Evolutionary conservation across 805 yeast genomes (phyloP).

Genomic region (Dipodascopsis uninucleata): DNA sequence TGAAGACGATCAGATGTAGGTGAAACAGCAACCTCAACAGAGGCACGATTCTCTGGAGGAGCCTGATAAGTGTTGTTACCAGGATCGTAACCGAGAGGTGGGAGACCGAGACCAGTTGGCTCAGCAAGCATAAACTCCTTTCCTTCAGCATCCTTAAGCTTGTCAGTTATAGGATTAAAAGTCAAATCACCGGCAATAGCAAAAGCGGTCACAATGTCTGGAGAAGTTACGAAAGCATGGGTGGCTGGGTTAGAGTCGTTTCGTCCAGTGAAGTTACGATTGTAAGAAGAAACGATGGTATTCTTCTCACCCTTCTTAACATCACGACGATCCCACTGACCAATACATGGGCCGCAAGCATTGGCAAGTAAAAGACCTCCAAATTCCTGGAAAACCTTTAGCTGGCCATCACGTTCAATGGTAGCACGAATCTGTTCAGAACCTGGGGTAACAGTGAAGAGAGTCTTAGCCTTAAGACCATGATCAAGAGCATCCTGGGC

Average conservation of each 20-base stretch:
- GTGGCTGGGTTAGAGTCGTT: slow-evolving; percentile 98
- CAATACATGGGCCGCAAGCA: slow-evolving; percentile 99
- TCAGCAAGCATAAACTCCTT: slow-evolving; percentile 71
- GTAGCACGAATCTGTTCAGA: slow-evolving; percentile 98
- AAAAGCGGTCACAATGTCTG: slow-evolving; percentile 96
- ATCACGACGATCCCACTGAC: slow-evolving; percentile 90
- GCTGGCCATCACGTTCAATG: slow-evolving; percentile 89
- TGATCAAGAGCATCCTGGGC: slow-evolving; percentile 81
- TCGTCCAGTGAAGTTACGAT: slow-evolving; percentile 96
- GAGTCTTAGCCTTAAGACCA: slow-evolving; percentile 85
- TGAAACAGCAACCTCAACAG: slow-evolving; percentile 61
- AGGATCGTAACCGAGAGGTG: slow-evolving; percentile 53
- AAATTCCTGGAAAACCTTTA: slow-evolving; percentile 70
- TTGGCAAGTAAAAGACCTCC: slow-evolving; percentile 94
- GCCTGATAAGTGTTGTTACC: slow-evolving; percentile 73
- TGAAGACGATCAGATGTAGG: slow-evolving; percentile 91
- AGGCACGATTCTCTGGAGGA: slow-evolving; percentile 51
- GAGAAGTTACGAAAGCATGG: slow-evolving; percentile 97
- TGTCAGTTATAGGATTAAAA: slow-evolving; percentile 87
- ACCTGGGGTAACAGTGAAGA: slow-evolving; percentile 96
- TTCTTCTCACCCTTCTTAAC: slow-evolving; percentile 60
- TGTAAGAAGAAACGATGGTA: slow-evolving; percentile 93
- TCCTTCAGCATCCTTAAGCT: slow-evolving; percentile 67
- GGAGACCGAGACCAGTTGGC: slow-evolving; percentile 67
- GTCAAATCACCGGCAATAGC: slow-evolving; percentile 89